phyloP scores from a whole-genome alignment of 2,329 filamentous ascomycete species.

The Phialemonium atrogriseum region DNA sequence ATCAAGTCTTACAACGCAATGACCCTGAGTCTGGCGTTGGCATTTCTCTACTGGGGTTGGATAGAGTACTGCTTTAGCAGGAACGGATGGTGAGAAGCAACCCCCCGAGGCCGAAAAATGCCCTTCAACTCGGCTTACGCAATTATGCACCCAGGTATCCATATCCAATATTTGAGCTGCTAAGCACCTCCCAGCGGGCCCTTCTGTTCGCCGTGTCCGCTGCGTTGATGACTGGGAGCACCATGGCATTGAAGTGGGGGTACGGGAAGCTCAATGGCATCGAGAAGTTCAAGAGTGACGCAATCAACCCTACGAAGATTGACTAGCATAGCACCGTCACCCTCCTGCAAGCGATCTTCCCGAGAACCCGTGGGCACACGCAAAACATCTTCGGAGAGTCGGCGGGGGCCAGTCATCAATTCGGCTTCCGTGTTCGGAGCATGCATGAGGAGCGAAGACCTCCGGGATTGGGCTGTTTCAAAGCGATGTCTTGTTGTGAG shows the following conservation, averaged over 20 bases:
- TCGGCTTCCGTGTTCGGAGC: too few species aligned
- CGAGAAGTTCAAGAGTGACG: slow-evolving; percentile 28
- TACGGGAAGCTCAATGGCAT: slow-evolving; percentile 61
- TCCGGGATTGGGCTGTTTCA: too few species aligned
- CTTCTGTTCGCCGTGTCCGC: slow-evolving; percentile 64
- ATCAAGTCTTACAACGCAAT: slow-evolving; percentile 53
- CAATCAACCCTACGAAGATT: slow-evolving; percentile 21
- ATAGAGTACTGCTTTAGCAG: slow-evolving; percentile 61
- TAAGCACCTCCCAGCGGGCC: slow-evolving; percentile 57
- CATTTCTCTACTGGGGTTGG: slow-evolving; percentile 69
- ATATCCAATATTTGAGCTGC: slow-evolving; percentile 71
- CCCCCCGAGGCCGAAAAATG: too few species aligned
- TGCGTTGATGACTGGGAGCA: slow-evolving; percentile 62
- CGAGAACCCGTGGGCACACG: too few species aligned
- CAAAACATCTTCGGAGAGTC: too few species aligned
- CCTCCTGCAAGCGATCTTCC: too few species aligned
- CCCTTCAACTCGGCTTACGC: too few species aligned
- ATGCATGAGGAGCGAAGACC: too few species aligned
- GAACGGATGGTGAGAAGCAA: slow-evolving; percentile 60
- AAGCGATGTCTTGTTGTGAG: too few species aligned
- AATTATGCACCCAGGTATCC: slow-evolving; percentile 65
- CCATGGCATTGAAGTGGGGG: slow-evolving; percentile 58
- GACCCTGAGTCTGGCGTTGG: slow-evolving; percentile 47
- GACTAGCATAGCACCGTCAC: too few species aligned
- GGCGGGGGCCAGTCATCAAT: too few species aligned